These are phyloP conservation scores for Globisporangium solare DNA, from an alignment of 352 stramenopile genomes.

Conservation along the genomic window DNA sequence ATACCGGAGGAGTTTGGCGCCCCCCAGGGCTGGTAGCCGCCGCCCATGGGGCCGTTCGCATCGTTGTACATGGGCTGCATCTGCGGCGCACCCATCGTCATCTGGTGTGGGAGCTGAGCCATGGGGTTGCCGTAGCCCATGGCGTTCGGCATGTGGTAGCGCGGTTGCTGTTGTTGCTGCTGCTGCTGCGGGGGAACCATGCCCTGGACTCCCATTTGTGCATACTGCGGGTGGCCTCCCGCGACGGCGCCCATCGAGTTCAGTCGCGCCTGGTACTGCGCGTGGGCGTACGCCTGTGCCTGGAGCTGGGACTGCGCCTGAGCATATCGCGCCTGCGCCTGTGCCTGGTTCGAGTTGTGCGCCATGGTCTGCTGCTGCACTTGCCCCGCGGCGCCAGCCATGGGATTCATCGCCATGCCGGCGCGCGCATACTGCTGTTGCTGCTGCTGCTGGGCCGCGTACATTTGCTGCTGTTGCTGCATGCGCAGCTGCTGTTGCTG, in stretches of 20 bases:
- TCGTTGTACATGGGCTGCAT: conserved; percentile 21
- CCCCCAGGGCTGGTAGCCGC: conserved; percentile 5
- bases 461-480: conserved; percentile 16
- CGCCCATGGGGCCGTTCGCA: conserved; percentile 15
- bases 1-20: conserved; percentile 1
- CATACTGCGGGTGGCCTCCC: conserved; percentile 19
- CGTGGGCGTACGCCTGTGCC: conserved; percentile 35
- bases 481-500: conserved; percentile 17
- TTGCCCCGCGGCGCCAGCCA: conserved; percentile 21
- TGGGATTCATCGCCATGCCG: conserved; percentile 20
- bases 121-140: conserved; percentile 30
- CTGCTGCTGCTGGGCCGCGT: conserved; percentile 10
- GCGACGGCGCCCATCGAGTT: conserved; percentile 32
- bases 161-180: conserved; percentile 30
- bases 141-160: conserved; percentile 27
- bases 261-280: conserved; percentile 65
- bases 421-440: neutral
- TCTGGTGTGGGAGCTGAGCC: conserved; percentile 7
- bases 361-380: conserved; percentile 16
- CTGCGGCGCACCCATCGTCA: conserved; percentile 25
- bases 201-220: conserved; percentile 19
- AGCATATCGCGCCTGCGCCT: conserved; percentile 25
- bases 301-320: conserved; percentile 29
- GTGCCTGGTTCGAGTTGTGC: conserved; percentile 20
- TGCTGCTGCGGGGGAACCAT: conserved; percentile 3